Conservation (phyloP, 441 rosid species). For the Gossypium gossypioides region DNA sequence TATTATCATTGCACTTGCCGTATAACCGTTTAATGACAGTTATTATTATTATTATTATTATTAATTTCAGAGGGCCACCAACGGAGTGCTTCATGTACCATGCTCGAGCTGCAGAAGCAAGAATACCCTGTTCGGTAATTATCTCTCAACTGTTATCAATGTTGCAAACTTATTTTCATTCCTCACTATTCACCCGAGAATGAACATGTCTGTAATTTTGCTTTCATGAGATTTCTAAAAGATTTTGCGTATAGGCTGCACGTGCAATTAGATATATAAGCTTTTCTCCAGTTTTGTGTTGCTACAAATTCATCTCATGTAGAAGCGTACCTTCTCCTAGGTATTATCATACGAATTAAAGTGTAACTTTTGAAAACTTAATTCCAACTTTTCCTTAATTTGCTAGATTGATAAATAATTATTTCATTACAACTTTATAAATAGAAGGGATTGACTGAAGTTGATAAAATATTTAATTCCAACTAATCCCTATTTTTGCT, state of each 20-base stretch:
- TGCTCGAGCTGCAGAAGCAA: slow-evolving; percentile 78
- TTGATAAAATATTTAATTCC: neutral
- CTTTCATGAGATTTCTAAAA: neutral
- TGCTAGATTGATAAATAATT: neutral
- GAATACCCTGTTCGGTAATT: slow-evolving; percentile 50
- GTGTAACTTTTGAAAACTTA: neutral
- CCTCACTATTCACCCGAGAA: neutral
- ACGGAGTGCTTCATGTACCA: slow-evolving; percentile 82
- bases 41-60: neutral
- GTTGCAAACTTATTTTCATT: neutral
- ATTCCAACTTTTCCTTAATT: neutral
- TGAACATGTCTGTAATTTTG: neutral
- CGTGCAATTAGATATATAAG: neutral
- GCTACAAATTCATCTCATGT: neutral
- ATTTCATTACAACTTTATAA: neutral
- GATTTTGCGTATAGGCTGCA: neutral
- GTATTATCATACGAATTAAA: neutral
- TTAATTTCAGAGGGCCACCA: slow-evolving; percentile 83
- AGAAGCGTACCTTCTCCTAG: neutral
- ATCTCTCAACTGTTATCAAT: slow-evolving; percentile 11
- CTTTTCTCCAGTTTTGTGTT: neutral
- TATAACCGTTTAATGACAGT: neutral
- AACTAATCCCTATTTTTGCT: neutral
- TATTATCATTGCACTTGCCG: neutral
- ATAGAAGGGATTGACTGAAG: neutral